Evolutionary conservation across 2,329 filamentous ascomycete genomes (phyloP).

Genomic region (Diaporthe amygdali): DNA sequence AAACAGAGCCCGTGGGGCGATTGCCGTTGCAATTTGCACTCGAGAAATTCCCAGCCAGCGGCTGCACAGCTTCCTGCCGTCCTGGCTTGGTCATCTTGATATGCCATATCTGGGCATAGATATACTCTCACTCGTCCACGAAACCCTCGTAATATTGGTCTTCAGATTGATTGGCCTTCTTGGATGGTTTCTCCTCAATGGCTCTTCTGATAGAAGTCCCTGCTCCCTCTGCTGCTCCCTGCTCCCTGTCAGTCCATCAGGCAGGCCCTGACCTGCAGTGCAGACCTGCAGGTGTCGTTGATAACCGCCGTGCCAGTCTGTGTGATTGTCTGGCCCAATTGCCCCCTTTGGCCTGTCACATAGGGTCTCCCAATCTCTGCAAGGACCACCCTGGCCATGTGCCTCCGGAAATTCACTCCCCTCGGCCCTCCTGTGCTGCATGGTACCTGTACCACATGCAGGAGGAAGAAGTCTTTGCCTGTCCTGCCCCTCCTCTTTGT

Average conservation of each 20-base stretch:
- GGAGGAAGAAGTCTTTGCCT: neutral
- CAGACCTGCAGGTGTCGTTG: neutral
- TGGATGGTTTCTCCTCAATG: neutral
- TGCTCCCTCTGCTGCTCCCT: no score
- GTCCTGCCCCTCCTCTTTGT: neutral
- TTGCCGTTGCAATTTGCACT: no score
- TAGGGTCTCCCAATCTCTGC: conserved; percentile 11
- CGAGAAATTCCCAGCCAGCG: neutral
- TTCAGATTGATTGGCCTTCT: neutral
- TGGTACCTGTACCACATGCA: neutral
- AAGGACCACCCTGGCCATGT: neutral
- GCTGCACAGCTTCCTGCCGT: no score
- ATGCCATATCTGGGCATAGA: no score
- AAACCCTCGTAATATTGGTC: neutral
- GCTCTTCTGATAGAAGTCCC: neutral
- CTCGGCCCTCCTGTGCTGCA: neutral
- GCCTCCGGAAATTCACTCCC: neutral
- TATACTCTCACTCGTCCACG: no score
- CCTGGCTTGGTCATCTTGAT: neutral
- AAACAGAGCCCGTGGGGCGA: neutral
- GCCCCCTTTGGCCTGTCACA: neutral
- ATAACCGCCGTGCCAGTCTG: neutral
- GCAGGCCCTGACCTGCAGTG: neutral
- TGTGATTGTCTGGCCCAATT: neutral
- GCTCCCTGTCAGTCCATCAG: no score